These are phyloP conservation scores for Oryza longistaminata DNA, from an alignment of 176 grass and related monocot genomes.

Conservation along the genomic window DNA sequence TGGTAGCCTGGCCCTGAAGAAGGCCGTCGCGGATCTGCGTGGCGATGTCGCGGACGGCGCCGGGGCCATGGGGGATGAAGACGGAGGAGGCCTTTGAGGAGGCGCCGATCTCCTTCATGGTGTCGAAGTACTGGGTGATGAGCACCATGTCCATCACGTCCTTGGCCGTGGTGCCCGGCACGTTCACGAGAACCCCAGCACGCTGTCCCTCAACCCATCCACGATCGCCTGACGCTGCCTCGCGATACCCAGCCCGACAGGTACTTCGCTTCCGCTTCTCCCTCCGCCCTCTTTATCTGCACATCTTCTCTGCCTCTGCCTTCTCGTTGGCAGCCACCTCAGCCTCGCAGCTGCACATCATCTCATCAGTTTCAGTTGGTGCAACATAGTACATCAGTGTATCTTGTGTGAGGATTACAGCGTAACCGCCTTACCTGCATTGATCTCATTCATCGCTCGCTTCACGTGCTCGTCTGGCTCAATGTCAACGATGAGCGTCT, in stretches of 20 bases:
- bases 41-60: constrained; percentile 67
- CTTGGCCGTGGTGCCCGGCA: constrained; percentile 79
- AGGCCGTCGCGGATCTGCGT: constrained; percentile 78
- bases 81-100: constrained; percentile 66
- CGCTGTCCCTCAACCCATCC: constrained; percentile 77
- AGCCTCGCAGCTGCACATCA: constrained; percentile 62
- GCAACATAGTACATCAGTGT: too few species aligned
- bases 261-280: constrained; percentile 83
- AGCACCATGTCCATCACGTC: constrained; percentile 97
- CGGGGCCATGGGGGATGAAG: constrained; percentile 80
- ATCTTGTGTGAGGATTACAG: neutral
- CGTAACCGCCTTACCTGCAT: constrained; percentile 48
- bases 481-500: constrained; percentile 69
- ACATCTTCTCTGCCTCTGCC: constrained; percentile 94
- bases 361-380: too few species aligned
- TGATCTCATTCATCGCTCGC: constrained; percentile 85
- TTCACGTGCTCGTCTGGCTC: constrained; percentile 84
- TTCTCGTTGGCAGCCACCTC: constrained; percentile 77
- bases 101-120: constrained; percentile 88
- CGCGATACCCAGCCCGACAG: constrained; percentile 70
- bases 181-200: constrained; percentile 75
- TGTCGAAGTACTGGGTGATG: constrained; percentile 84
- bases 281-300: constrained; percentile 82
- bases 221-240: constrained; percentile 82
- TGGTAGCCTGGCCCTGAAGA: constrained; percentile 44